Conservation (phyloP, 2,329 filamentous ascomycete genomes). For the Penicillium thymicola region DNA sequence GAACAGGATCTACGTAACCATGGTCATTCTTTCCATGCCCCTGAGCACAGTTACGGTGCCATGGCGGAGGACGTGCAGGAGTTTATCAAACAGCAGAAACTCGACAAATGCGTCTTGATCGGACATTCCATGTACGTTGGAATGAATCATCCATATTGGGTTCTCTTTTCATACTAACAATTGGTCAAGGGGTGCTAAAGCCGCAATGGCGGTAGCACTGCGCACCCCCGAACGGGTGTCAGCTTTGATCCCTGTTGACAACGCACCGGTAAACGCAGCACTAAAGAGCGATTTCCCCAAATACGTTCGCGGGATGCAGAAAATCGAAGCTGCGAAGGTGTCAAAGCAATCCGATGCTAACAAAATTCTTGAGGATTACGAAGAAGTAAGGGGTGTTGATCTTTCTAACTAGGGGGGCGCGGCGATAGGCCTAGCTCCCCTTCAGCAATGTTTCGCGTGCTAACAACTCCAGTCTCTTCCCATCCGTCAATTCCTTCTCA, state of each 20-base stretch:
- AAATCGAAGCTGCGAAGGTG: conserved; percentile 67
- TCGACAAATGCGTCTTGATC: conserved; percentile 73
- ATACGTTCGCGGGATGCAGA: conserved; percentile 81
- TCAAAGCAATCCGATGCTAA: conserved; percentile 75
- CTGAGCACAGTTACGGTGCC: conserved; percentile 71
- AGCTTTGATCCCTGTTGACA: conserved; percentile 81
- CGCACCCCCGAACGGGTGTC: conserved; percentile 63
- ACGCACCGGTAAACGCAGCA: conserved; percentile 78
- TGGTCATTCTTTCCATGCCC: conserved; percentile 78
- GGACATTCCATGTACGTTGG: conserved; percentile 81
- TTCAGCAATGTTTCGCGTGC: not conserved
- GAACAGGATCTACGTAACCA: conserved; percentile 83
- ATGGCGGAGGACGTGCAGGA: conserved; percentile 80
- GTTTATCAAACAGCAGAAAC: conserved; percentile 69
- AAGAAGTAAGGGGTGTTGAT: conserved; percentile 51
- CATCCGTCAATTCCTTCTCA: conserved; percentile 87
- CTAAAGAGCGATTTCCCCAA: conserved; percentile 71
- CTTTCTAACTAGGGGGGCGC: not conserved
- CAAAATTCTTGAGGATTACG: conserved; percentile 70
- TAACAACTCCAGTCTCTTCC: conserved; percentile 54
- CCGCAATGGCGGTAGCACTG: conserved; percentile 82
- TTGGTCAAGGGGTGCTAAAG: conserved; percentile 73
- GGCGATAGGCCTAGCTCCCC: not conserved
- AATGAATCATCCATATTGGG: not conserved
- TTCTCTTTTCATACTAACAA: conserved; percentile 1